Evolutionary conservation across 148 eudicot species (phyloP).

Genomic region (Cornus kousa): DNA sequence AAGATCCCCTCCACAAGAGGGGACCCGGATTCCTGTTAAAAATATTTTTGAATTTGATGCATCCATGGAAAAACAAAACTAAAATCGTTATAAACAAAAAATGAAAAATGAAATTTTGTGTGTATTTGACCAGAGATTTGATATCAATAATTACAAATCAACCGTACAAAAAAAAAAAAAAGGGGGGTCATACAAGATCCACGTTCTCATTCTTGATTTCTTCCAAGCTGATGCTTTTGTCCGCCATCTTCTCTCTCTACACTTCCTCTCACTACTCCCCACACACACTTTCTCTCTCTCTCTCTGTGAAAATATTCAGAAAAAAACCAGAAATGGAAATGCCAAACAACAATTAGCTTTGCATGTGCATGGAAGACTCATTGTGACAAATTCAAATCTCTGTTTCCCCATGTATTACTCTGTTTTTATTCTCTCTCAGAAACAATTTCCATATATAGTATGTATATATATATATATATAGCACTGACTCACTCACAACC

Average conservation of each 20-base stretch:
- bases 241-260: constrained; percentile 14
- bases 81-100: no score
- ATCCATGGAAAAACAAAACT: no score
- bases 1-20: no score
- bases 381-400: not conserved
- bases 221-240: constrained; percentile 25
- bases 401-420: not conserved
- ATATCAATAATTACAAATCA: not conserved
- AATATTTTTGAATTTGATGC: not conserved
- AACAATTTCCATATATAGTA: not conserved
- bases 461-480: not conserved
- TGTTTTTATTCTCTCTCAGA: not conserved
- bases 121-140: not conserved
- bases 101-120: no score
- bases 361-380: not conserved
- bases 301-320: not conserved
- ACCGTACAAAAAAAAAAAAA: not conserved
- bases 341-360: not conserved
- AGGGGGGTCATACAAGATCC: constrained; percentile 53
- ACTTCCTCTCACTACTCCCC: not conserved
- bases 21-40: no score
- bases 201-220: constrained; percentile 58
- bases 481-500: not conserved
- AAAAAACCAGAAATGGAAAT: not conserved
- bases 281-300: not conserved